Evolutionary conservation across 2,329 filamentous ascomycete genomes (phyloP).

Genomic region (Colletotrichum kahawae): DNA sequence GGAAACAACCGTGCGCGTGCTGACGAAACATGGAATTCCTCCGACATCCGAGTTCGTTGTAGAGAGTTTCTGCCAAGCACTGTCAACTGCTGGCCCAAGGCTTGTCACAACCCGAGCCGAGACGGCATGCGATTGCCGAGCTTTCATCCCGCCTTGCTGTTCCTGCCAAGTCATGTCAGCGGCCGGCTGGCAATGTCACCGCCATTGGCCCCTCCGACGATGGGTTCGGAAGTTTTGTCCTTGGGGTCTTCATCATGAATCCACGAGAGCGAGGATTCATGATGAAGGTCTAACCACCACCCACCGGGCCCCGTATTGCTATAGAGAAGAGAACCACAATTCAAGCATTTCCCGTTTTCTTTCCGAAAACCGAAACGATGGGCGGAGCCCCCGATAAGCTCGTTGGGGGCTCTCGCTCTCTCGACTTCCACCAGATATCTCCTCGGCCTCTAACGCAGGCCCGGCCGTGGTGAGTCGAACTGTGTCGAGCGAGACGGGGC

Average conservation of each 20-base stretch:
- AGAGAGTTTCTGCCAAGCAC: constrained; percentile 13
- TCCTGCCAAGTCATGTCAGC: constrained; percentile 13
- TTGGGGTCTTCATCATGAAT: neutral
- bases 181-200: neutral
- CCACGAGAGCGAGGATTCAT: neutral
- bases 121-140: constrained; percentile 10
- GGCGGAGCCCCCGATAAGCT: neutral
- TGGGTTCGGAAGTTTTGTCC: neutral
- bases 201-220: neutral
- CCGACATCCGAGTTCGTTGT: constrained; percentile 1
- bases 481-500: neutral
- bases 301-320: neutral
- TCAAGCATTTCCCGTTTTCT: constrained; percentile 1
- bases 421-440: neutral
- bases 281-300: neutral
- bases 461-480: neutral
- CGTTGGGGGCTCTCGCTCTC: neutral
- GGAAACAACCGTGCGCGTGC: constrained; percentile 10
- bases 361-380: constrained; percentile 3
- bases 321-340: neutral
- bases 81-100: constrained; percentile 18
- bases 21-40: constrained; percentile 13
- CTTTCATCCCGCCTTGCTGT: constrained; percentile 15
- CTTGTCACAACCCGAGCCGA: constrained; percentile 10
- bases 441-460: neutral